Evolutionary conservation across 1,139 yeast genomes (phyloP), one percentile per base, ranked within the genome.

Genomic region (Candida sp.): DNA sequence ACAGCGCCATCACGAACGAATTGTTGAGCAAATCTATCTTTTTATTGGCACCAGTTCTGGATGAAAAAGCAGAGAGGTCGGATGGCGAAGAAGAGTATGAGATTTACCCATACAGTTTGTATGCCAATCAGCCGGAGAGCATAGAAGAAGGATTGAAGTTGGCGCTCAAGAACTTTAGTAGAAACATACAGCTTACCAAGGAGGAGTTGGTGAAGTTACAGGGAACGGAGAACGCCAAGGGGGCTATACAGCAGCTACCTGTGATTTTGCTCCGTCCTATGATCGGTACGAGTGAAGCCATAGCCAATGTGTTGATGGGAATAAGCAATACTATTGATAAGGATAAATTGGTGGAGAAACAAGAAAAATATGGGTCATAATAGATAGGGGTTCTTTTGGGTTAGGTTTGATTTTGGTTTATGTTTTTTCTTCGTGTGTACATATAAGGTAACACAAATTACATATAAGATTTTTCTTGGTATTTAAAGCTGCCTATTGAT

Each of bases 221-320:
- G 27, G 72, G 79, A 6, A 88, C 86, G 42, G 79, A 88, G 9
- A 78, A 83, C 35, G 85, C 81, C 8, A 79, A 84, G 41, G 88
- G 84, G 1, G 84, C 82, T 50, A 82, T 90, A 2, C 88, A 83
- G 54, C 88, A 84, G 5, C 84, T 96, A 0, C 98, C 98, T 0
- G 82, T 90, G 25, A 86, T 92, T 7, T 68, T 93, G 17, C 79
- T 93, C 2, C 70, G 98, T 45, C 98, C 98, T 1, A 80, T 91
- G 61, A 92, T 93, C 58, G 98, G 98, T 1, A 92, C 97, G 0
- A 90, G 98, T 0, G 98, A 92, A 64, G 96, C 96, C 0, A 77
- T 93, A 3, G 88, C 94, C 23, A 89, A 85, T 62, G 81, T 97
- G 0, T 72, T 93, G 50, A 80, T 91, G 73, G 98, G 98, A 1